Evolutionary conservation across 1,284 basidiomycete species (phyloP), one percentile per base, ranked within the genome.

Genomic region (Kwoniella shivajii): DNA sequence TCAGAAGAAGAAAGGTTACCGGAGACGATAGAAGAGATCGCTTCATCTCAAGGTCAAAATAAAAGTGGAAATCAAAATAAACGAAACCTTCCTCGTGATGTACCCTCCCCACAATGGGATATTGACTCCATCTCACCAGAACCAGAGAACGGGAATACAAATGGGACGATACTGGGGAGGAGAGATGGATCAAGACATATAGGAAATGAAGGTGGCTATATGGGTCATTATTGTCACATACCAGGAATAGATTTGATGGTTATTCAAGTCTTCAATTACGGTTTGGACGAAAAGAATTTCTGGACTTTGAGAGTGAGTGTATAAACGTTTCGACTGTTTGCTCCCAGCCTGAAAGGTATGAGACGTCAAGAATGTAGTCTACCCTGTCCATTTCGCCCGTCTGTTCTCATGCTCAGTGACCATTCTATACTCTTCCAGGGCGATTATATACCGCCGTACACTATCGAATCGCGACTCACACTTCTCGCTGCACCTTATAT

Each of bases 171-270:
- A 18, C 33, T 18, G 16, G 29, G 27, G 13, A 41, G 36, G 16
- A 50, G 38, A 7, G 45, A 37, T n/a, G 48, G 22, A 9, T 14
- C 54, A 9, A 45, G 43, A 16, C 45, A 45, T 24, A 44, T 20
- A 16, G 50, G 50, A 2, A 36, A 49, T 24, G 34, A 18, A 20
- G 30, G 20, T 18, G 39, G 50, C 20, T 51, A 58, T 41, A 37
- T 38, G 38, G 43, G 43, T 9, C 31, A 49, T 45, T 64, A 64
- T 45, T 64, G 63, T 42, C 56, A 64, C 36, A 33, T 61, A 10
- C 63, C 63, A 3, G 57, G 63, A 7, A 37, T 61, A 29, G 59
- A 64, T 38, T 45, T 64, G 14, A 42, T 64, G 36, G 22, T 64
- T 18, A 33, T 64, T 13, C 49, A 57, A 29, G n/a, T 59, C 14